Evolutionary conservation across 2,329 filamentous ascomycete species (phyloP).

Genomic region (Decorospora gaudefroyi): DNA sequence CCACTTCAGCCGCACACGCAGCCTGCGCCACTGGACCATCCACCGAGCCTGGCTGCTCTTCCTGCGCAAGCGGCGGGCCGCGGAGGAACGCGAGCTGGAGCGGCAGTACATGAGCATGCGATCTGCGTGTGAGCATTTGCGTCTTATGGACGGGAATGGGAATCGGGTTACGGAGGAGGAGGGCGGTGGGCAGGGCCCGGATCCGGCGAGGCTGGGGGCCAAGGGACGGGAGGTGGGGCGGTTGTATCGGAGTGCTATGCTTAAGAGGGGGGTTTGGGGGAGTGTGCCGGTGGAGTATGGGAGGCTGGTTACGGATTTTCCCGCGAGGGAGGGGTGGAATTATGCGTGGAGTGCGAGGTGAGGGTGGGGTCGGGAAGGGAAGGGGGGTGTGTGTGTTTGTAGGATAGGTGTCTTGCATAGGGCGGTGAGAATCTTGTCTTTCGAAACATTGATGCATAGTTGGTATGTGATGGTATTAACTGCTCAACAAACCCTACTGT

Average conservation of each 20-base stretch:
- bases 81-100: constrained; percentile 71
- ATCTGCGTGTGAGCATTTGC: constrained; percentile 81
- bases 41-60: constrained; percentile 92
- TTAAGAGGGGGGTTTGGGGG: constrained; percentile 86
- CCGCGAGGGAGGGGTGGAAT: constrained; percentile 82
- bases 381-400: too few relatives aligned
- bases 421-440: too few relatives aligned
- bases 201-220: constrained; percentile 31
- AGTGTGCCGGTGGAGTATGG: constrained; percentile 92
- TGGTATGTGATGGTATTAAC: constrained; percentile 25
- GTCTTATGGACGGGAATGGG: constrained; percentile 55
- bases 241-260: constrained; percentile 85
- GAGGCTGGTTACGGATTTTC: constrained; percentile 80
- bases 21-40: constrained; percentile 97
- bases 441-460: too few relatives aligned
- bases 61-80: constrained; percentile 68
- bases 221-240: constrained; percentile 64
- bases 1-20: constrained; percentile 83
- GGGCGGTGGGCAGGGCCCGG: constrained; percentile 60
- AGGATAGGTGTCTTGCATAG: too few relatives aligned
- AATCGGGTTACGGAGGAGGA: constrained; percentile 51
- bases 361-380: constrained; percentile 1
- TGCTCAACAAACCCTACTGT: constrained; percentile 13
- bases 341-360: constrained; percentile 77
- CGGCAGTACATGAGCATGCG: constrained; percentile 82